Evolutionary conservation across 495 filamentous ascomycete species (phyloP), one percentile per base, ranked within the genome.

Genomic region (Penicillium roqueforti): DNA sequence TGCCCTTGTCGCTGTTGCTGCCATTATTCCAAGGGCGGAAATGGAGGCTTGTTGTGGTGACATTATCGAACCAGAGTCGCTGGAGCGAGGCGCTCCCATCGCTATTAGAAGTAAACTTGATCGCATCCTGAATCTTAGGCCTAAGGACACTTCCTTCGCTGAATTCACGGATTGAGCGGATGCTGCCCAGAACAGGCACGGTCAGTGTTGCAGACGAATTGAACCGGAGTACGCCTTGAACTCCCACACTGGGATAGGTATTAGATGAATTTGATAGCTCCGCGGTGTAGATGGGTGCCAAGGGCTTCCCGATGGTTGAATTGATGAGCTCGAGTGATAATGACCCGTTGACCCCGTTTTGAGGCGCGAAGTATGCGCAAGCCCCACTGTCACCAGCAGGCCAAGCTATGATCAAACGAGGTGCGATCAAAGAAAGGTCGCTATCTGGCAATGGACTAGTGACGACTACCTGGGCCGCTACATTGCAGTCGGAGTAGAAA

Each of bases 351-450:
- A 69, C 55, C 22, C 78, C 78, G 56, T 76, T 80, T 31, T 73
- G 57, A 3, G 83, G 77, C 20, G 67, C 67, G 50, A 85, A 85
- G 61, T 73, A 84, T 3, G 76, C 60, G 6, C 73, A 73, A 26
- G 76, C 70, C 26, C 83, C 83, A 50, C 82, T 85, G 60, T 87
- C 80, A 10, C 83, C 83, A 9, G 83, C 80, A 8, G 83, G 82
- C 83, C 83, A 87, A 10, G 83, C 83, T 38, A 86, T 63, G 11
- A 86, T 68, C 43, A 85, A 60, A 45, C 82, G 72, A 18, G 82
- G 81, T 1, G 72, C 62, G 50, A 83, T 83, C 37, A 79, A 57
- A 4, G 68, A 73, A 0, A 85, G 71, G 47, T 84, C 71, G 61
- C 76, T 83, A 32, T 76, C 67, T n/a, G 69, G 54, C 0, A 75